phyloP scores from a whole-genome alignment of 306 rosid genomes.

The Glycine latifolia region DNA sequence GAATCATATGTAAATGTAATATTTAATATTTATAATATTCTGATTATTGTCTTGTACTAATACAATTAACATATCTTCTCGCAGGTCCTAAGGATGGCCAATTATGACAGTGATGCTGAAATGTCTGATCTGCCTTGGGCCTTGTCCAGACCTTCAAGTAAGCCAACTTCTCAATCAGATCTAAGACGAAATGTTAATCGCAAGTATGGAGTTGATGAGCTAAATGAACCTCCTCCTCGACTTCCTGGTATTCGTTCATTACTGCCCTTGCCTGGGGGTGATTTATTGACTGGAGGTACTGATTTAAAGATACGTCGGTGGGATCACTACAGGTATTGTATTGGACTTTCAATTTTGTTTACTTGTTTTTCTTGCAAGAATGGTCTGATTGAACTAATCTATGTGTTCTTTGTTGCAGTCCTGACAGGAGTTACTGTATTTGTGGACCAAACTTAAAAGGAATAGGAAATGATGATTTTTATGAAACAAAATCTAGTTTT shows the following conservation, averaged over 20 bases:
- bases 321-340: constrained; percentile 84
- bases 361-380: constrained; percentile 28
- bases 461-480: constrained; percentile 75
- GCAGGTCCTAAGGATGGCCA: constrained; percentile 82
- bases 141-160: constrained; percentile 76
- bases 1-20: constrained; percentile 16
- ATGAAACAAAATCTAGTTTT: constrained; percentile 76
- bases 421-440: constrained; percentile 85
- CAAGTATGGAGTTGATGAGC: constrained; percentile 89
- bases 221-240: constrained; percentile 85
- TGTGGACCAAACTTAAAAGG: constrained; percentile 95
- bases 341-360: constrained; percentile 37
- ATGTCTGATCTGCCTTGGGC: constrained; percentile 90
- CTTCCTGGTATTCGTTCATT: constrained; percentile 89
- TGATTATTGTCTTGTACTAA: constrained; percentile 33
- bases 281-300: constrained; percentile 91
- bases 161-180: constrained; percentile 65
- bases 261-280: constrained; percentile 98
- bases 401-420: constrained; percentile 66
- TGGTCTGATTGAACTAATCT: constrained; percentile 29
- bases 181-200: constrained; percentile 77
- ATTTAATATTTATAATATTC: constrained; percentile 24
- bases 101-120: constrained; percentile 80
- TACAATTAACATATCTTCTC: constrained; percentile 39
- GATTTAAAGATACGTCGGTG: constrained; percentile 96